Evolutionary conservation across 495 filamentous ascomycete species (phyloP), one percentile per base, ranked within the genome.

Genomic region (Daldinia decipiens): DNA sequence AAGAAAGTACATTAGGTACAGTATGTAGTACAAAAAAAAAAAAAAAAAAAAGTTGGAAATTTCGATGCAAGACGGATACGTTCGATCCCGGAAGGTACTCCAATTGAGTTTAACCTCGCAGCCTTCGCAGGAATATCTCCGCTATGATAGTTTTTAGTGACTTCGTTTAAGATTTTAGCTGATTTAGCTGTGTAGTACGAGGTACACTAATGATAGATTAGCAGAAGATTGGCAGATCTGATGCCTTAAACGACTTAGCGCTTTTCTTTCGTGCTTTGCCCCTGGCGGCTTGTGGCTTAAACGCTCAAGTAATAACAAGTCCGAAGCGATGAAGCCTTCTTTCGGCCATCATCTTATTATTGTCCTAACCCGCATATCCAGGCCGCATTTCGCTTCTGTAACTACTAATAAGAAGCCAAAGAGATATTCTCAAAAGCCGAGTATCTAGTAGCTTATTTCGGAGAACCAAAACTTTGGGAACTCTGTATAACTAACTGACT

Each of bases 21-120:
- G 26, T 27, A 24, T 24, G 21, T 24, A 24, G 21, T 24, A 72
- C 26, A 72, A 60, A 72, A 65, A 66, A 74, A 62, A 65, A 75
- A 68, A n/a, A n/a, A n/a, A n/a, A n/a, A 75, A 66, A 75, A 68
- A 75, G 70, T 77, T 73, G 70, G 70, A 72, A 72, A 68, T 65
- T 61, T 62, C 56, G 31, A 53, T 53, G 50, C 63, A 52, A 67
- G 7, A 54, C 43, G 65, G n/a, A 29, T 21, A 60, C 47, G 70
- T 59, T 17, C 53, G 50, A 67, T 39, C 68, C 58, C 52, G 62
- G 17, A 54, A 65, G 57, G 40, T 62, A 34, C 43, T 66, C 63
- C 19, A 68, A 72, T 72, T 72, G 70, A 68, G 70, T 72, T 72
- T 65, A 56, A 68, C 60, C n/a, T 65, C 38, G 19, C 34, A 61